Evolutionary conservation across 2,329 filamentous ascomycete genomes (phyloP).

Genomic region (Pyrenochaeta sp.): DNA sequence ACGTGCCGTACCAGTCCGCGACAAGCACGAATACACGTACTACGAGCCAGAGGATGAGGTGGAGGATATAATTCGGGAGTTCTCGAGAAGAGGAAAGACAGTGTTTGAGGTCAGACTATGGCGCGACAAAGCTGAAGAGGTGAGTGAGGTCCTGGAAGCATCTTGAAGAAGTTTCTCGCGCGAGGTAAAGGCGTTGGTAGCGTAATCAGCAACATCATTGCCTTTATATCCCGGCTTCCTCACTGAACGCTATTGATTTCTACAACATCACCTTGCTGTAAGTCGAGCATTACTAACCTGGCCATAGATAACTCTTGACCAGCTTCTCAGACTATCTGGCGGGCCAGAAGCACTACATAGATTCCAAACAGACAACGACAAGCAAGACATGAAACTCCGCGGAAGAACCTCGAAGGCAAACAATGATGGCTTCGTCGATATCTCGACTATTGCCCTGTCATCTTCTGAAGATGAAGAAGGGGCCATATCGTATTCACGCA

Average conservation of each 20-base stretch:
- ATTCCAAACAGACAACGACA: slow-evolving; percentile 39
- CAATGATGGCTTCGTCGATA: slow-evolving; percentile 38
- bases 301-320: slow-evolving; percentile 55
- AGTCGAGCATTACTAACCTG: slow-evolving; percentile 1
- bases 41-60: slow-evolving; percentile 46
- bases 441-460: slow-evolving; percentile 36
- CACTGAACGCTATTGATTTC: too few relatives aligned
- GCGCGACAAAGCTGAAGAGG: slow-evolving; percentile 51
- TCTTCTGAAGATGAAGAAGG: slow-evolving; percentile 42
- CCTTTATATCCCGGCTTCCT: too few relatives aligned
- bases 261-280: not conserved
- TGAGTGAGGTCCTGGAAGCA: slow-evolving; percentile 38
- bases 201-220: too few relatives aligned
- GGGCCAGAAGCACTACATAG: slow-evolving; percentile 56
- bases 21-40: slow-evolving; percentile 45
- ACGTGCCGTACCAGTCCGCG: slow-evolving; percentile 30
- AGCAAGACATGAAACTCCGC: slow-evolving; percentile 35
- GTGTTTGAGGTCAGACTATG: slow-evolving; percentile 54
- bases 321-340: slow-evolving; percentile 56
- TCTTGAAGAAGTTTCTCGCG: not conserved
- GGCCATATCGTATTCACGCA: slow-evolving; percentile 6
- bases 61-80: slow-evolving; percentile 52
- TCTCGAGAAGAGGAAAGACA: slow-evolving; percentile 38
- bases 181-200: slow-evolving; percentile 7
- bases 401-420: slow-evolving; percentile 18